Conservation (phyloP, 305 asterid genomes). For the Lippia alba region DNA sequence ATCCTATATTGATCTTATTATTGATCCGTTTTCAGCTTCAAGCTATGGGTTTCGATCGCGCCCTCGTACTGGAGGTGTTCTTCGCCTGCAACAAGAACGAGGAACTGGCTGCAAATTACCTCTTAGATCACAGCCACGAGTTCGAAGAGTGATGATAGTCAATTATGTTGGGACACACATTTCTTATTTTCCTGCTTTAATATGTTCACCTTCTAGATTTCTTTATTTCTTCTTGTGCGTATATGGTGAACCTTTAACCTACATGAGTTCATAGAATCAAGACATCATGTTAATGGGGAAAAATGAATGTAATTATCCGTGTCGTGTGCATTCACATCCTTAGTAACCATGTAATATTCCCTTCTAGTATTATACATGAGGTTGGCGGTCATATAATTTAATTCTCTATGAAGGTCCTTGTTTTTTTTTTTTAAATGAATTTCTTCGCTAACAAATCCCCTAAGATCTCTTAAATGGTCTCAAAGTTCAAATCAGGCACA, state of each 20-base stretch:
- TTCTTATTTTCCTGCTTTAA: constrained; percentile 7
- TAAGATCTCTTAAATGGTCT: too few relatives aligned
- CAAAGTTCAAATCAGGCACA: too few relatives aligned
- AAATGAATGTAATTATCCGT: constrained; percentile 25
- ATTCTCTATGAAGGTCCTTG: not conserved
- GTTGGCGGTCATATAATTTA: not conserved
- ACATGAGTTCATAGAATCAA: constrained; percentile 20
- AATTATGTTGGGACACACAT: constrained; percentile 19
- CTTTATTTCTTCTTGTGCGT: not conserved
- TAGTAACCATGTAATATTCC: not conserved
- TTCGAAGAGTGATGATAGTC: constrained; percentile 53
- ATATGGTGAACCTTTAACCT: constrained; percentile 19
- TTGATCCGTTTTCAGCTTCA: constrained; percentile 62
- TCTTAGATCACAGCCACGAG: constrained; percentile 80
- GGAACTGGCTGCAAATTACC: constrained; percentile 88
- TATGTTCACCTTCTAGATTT: constrained; percentile 4
- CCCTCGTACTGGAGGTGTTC: constrained; percentile 68
- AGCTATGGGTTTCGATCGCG: constrained; percentile 89
- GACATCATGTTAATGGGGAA: not conserved
- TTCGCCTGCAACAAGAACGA: constrained; percentile 91
- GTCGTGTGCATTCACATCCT: not conserved
- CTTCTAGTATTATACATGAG: not conserved
- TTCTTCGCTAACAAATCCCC: too few relatives aligned
- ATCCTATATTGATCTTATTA: not conserved
- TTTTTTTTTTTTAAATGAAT: not conserved